Percentiles rank a stretch among this genome's conserved stretches.
Evolutionary conservation across 306 rosid genomes (phyloP).

Genomic region (Albizia julibrissin): DNA sequence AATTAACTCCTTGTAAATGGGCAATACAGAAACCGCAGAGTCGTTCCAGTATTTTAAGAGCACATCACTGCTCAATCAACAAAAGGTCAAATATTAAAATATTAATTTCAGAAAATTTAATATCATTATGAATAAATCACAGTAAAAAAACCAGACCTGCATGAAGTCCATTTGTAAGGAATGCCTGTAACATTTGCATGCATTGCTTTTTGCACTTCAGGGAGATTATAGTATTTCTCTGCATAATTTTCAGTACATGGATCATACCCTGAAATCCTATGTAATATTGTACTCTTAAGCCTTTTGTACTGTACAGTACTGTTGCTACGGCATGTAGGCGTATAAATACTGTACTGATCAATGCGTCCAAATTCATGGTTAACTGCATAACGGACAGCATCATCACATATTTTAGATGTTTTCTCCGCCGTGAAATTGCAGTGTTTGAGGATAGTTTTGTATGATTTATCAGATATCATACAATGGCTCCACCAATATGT

Average conservation of each 20-base stretch:
- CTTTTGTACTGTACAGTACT: conserved; percentile 26
- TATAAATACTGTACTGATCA: conserved; percentile 67
- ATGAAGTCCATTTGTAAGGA: conserved; percentile 73
- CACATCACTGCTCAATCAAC: conserved; percentile 48
- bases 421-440: conserved; percentile 47
- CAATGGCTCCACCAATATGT: conserved; percentile 67
- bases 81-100: background rate
- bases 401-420: conserved; percentile 42
- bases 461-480: conserved; percentile 60
- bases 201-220: conserved; percentile 65
- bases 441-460: conserved; percentile 50
- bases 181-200: conserved; percentile 59
- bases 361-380: conserved; percentile 49
- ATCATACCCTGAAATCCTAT: conserved; percentile 57
- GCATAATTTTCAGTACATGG: conserved; percentile 69
- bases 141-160: conserved; percentile 46
- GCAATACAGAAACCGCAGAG: conserved; percentile 56
- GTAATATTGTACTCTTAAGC: conserved; percentile 51
- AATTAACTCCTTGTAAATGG: conserved; percentile 58
- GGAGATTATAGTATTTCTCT: conserved; percentile 59
- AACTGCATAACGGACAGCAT: conserved; percentile 41
- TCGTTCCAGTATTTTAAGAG: conserved; percentile 58
- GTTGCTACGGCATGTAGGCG: conserved; percentile 42
- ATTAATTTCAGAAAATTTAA: background rate
- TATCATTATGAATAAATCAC: background rate